Base-by-base conservation (phyloP, 1,284 basidiomycete species). In the Schizopora paradoxa region DNA sequence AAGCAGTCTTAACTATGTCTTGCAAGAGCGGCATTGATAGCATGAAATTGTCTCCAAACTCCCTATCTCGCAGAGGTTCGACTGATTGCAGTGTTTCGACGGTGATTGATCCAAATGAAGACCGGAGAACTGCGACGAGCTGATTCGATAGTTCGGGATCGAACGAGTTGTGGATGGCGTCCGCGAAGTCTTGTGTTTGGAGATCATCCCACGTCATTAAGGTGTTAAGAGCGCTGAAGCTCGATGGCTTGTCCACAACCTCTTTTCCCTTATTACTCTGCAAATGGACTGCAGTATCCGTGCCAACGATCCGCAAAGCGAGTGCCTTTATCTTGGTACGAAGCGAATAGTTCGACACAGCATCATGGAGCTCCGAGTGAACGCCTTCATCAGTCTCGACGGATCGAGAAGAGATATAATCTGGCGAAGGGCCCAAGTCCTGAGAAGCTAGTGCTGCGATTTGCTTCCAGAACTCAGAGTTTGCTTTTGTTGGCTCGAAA, bases 31-130 rank as follows among this genome's bases (percentile, higher is more conserved):
- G 53, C 10, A 67, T 62, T 0, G 79, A 77, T 61, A 91, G 94
- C 5, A 82, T 66, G 58, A 91, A 97, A 47, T 77, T 70, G 47
- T 88, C 81, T 2, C 93, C 93, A 54, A 84, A 91, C 29, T 84
- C 79, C 28, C 90, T 78, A 52, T 90, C 81, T 8, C 76, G 71
- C 7, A 75, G 56, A 2, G 84, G 76, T 23, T 76, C 75, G 21
- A 81, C 77, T 0, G 74, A 72, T 40, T 79, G 79, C 33, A 93
- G 65, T 36, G 84, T 80, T 22, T 82, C 74, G 18, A 86, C 60
- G 1, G 68, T 66, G 34, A 89, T 66, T 0, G 73, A 72, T 2
- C 74, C 71, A 57, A 83, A 81, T 18, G 69, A 57, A 0, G 52
- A 55, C 23, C 69, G 65, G 29, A 84, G 61, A 18, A 69, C 60